phyloP scores from a whole-genome alignment of 331 rosid species.

The Saraca asoca region DNA sequence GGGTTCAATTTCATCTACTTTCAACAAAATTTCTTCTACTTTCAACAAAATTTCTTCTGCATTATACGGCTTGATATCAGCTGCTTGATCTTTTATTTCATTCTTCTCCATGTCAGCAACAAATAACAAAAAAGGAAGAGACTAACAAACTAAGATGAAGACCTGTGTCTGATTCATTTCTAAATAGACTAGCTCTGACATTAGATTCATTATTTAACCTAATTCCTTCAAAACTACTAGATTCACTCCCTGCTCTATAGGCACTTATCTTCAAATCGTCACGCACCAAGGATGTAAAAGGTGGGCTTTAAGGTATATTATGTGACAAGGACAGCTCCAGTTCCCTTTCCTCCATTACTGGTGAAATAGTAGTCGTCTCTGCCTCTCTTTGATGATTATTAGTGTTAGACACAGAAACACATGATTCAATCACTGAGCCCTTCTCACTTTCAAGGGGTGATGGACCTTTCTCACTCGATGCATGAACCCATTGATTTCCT shows the following conservation, averaged over 20 bases:
- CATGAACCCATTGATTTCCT: constrained; percentile 43
- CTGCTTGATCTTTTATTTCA: constrained; percentile 47
- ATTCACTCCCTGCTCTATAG: constrained; percentile 45
- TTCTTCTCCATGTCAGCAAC: constrained; percentile 42
- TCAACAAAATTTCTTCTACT: no score
- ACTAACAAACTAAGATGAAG: constrained; percentile 73
- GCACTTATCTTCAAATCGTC: constrained; percentile 45
- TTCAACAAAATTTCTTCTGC: constrained; percentile 40
- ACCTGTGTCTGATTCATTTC: constrained; percentile 58
- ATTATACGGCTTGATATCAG: constrained; percentile 38
- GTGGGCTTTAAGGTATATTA: constrained; percentile 43
- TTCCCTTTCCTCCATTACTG: constrained; percentile 47
- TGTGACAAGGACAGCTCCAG: constrained; percentile 66
- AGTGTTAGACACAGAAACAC: constrained; percentile 41
- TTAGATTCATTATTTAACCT: constrained; percentile 44
- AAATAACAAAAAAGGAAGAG: constrained; percentile 62
- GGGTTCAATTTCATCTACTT: constrained; percentile 50
- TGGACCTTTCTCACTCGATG: constrained; percentile 42
- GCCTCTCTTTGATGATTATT: constrained; percentile 40
- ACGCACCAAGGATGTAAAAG: constrained; percentile 47
- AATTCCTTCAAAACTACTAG: constrained; percentile 42
- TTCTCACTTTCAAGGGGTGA: constrained; percentile 51
- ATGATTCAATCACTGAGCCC: constrained; percentile 50
- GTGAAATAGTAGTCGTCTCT: constrained; percentile 40
- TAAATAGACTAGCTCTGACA: constrained; percentile 38